Base-by-base conservation (phyloP, 495 filamentous ascomycete genomes). In the Talaromyces liani region DNA sequence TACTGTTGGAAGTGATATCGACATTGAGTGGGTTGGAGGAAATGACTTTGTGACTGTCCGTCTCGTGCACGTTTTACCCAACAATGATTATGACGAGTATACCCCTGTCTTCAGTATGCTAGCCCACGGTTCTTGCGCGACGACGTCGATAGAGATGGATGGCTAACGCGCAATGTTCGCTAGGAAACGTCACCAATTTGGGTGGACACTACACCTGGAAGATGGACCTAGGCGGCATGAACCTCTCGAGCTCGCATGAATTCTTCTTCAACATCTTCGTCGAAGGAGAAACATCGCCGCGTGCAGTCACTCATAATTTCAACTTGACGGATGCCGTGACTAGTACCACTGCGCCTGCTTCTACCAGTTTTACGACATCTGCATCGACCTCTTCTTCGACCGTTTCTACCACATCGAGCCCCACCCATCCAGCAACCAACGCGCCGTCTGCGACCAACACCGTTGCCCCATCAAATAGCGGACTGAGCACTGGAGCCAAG, bases 401-500 rank as follows among this genome's bases (percentile, higher is more conserved):
- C 16, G 36, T 22, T 29, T 59, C 57, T 36, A 36, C 29, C 31
- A 36, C 57, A 20, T 34, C 57, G 10, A 59, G 29, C 29, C 8
- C 18, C 25, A 59, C 57, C 5, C 25, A 59, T 29, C 2, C 29
- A 59, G 6, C 45, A 20, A 59, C 29, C 20, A 33, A 1, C 33
- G 29, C 4, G 2, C 10, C 57, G 10, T 33, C 14, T 39, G 57
- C 29, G 27, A 59, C 31, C 57, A 59, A 59, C 27, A 36, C 57
- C 18, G 18, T 24, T 31, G 33, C 25, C 6, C 33, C 34, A 16
- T 6, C 58, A 45, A 27, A 14, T 12, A 22, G 58, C 24, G 58
- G 58, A 16, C 18, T 60, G 39, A 60, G 58, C 58, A 7, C 58
- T n/a, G 77, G 73, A 8, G 77, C 76, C 0, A 77, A 73, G 64